Conservation (phyloP, 805 yeast species). For the Maudiozyma pseudohumilis region DNA sequence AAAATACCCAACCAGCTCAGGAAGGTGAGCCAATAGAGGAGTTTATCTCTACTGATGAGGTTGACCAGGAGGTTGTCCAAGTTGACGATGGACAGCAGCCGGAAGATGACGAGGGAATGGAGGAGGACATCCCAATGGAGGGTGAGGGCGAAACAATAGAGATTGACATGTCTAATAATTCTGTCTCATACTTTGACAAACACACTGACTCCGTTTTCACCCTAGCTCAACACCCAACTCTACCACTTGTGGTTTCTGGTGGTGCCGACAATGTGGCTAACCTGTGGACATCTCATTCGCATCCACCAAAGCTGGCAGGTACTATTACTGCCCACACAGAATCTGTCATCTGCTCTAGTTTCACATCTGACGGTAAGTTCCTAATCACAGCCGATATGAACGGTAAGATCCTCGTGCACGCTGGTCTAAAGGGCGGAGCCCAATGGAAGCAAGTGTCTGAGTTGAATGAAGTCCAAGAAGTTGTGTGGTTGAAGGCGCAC, state of each 20-base stretch:
- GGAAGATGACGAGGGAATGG: conserved; percentile 31
- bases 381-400: conserved; percentile 91
- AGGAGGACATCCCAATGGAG: conserved; percentile 23
- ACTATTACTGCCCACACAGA: conserved; percentile 77
- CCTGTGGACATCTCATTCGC: conserved; percentile 85
- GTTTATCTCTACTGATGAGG: conserved; percentile 36
- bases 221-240: conserved; percentile 70
- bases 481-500: conserved; percentile 74
- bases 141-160: conserved; percentile 45
- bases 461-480: conserved; percentile 82
- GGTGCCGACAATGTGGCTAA: conserved; percentile 90
- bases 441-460: conserved; percentile 65
- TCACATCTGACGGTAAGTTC: conserved; percentile 72
- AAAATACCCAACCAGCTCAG: conserved; percentile 3
- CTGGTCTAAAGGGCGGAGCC: conserved; percentile 67
- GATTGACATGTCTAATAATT: conserved; percentile 82
- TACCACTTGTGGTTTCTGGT: conserved; percentile 84
- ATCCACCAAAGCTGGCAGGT: conserved; percentile 72
- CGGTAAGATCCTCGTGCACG: conserved; percentile 70
- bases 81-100: conserved; percentile 28
- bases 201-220: conserved; percentile 84
- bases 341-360: conserved; percentile 75
- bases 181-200: conserved; percentile 78
- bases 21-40: conserved; percentile 23
- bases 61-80: conserved; percentile 32